Base-by-base conservation (phyloP, 177 flowering plant species). In the Vitis hybrid region DNA sequence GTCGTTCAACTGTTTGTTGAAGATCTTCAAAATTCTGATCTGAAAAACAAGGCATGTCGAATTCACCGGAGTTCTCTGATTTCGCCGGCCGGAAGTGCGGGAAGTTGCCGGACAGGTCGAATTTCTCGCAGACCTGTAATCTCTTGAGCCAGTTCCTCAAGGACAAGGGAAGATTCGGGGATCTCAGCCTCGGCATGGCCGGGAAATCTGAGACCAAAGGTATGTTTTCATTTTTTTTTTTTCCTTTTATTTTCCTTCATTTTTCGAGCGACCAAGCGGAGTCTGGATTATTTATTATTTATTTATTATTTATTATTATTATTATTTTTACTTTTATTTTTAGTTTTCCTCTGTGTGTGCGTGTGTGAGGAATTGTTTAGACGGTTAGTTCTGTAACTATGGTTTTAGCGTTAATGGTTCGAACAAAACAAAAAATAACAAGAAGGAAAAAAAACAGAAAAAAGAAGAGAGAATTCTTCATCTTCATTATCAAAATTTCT, bases 101-200 rank as follows among this genome's bases (percentile, higher is more conserved):
- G 61, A 58, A 21, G 23, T 7, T 17, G 18, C 34, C 63, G 63
- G 63, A 60, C 39, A 60, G 30, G 63, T 32, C 56, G 34, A 68
- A 13, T 21, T 68, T 68, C 71, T 32, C 63, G 12, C 71, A 58
- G 64, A 68, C 71, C 10, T 68, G 71, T 49, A 59, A 18, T 64
- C 71, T 58, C 13, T 17, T 68, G 56, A 68, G 71, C 64, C 71
- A 60, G 64, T 68, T 34, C 51, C n/a, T 48, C 60, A 66, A 66
- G 18, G 69, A 52, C 1, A 66, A 66, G 48, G 69, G 69, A 21
- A n/a, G 60, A 9, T 21, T 66, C n/a, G 59, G 59, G 11, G 69
- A 66, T 66, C 69, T 66, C 60, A 26, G 32, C 60, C 60, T 66
- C 21, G 69, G 48, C 1, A 51, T 66, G 11, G 7, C 17, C 32